These are phyloP conservation scores for Corymbia calophylla DNA, from an alignment of 441 rosid species.

Conservation along the genomic window DNA sequence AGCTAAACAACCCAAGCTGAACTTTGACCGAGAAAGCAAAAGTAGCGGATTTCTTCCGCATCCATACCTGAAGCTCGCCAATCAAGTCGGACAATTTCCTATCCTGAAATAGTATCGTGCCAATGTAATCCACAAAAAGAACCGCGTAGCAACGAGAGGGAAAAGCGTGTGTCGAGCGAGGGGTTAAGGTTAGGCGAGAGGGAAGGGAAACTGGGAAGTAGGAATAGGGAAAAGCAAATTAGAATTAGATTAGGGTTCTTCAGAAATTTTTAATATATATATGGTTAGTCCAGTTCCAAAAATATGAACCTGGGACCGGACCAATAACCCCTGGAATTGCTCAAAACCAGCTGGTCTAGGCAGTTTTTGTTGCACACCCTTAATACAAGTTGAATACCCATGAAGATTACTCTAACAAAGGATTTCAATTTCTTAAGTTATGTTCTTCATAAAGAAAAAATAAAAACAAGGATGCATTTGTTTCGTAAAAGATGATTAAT, in stretches of 20 bases:
- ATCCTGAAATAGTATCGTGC: constrained; percentile 58
- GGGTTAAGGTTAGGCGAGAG: too few relatives aligned
- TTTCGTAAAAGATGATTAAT: rapidly evolving
- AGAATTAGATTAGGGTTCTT: too few relatives aligned
- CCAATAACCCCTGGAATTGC: too few relatives aligned
- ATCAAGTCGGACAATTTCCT: constrained; percentile 72
- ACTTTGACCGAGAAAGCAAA: neutral
- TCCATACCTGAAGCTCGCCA: constrained; percentile 64
- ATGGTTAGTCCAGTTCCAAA: too few relatives aligned
- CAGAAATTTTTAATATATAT: too few relatives aligned
- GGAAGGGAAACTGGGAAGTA: too few relatives aligned
- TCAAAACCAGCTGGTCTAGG: too few relatives aligned
- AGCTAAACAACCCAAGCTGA: neutral
- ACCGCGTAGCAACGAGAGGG: neutral
- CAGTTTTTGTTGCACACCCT: neutral
- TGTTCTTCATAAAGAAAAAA: neutral
- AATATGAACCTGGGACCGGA: too few relatives aligned
- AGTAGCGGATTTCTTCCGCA: neutral
- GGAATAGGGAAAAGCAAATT: too few relatives aligned
- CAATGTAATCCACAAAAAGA: constrained; percentile 45
- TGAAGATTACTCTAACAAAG: neutral
- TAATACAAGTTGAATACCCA: neutral
- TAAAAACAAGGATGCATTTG: rapidly evolving
- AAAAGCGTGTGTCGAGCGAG: too few relatives aligned
- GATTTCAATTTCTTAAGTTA: neutral